Evolutionary conservation across 2,329 filamentous ascomycete genomes (phyloP), one percentile per base, ranked within the genome.

Genomic region (Myriangium duriaei): DNA sequence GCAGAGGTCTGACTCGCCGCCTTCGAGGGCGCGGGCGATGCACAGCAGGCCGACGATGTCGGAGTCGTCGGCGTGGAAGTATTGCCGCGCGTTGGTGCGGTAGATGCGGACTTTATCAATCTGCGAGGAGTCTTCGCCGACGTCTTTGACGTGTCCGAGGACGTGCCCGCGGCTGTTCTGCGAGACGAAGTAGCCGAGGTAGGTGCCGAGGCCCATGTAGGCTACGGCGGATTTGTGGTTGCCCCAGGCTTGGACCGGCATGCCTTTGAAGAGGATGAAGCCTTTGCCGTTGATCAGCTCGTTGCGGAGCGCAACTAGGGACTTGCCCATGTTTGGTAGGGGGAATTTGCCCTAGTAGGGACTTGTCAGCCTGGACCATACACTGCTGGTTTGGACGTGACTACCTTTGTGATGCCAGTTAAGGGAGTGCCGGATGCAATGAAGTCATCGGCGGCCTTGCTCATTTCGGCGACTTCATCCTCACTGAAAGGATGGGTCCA

Each of bases 21-120:
- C 85, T 53, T 86, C 80, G 16, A 79, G 68, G 6, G 85, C 80
- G 42, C 78, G 76, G 37, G 83, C 74, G 31, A 92, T 71, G 61
- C 85, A 93, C 33, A 93, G 69, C 30, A 93, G 67, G 1, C 85
- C 85, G 37, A 93, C 85, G 38, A 92, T 69, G 54, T 93, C 85
- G 17, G 72, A 71, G 57, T 88, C 81, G 53, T 93, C 85, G 38
- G 81, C 72, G 59, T 92, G 85, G 69, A 87, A 91, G 65, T 79
- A 88, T 64, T 91, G 82, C 55, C 76, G 68, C 36, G 84, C 85
- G 46, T 85, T 83, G 2, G 86, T 94, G 46, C 86, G 74, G 65
- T 93, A 93, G 60, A 93, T 93, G 49, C 86, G 79, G 43, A 93
- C 84, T 50, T 78, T 80, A 63, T 92, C 81, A 50, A 85, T 92